Evolutionary conservation across 306 rosid genomes (phyloP), one percentile per base, ranked within the genome.

Genomic region (Canavalia gladiata): DNA sequence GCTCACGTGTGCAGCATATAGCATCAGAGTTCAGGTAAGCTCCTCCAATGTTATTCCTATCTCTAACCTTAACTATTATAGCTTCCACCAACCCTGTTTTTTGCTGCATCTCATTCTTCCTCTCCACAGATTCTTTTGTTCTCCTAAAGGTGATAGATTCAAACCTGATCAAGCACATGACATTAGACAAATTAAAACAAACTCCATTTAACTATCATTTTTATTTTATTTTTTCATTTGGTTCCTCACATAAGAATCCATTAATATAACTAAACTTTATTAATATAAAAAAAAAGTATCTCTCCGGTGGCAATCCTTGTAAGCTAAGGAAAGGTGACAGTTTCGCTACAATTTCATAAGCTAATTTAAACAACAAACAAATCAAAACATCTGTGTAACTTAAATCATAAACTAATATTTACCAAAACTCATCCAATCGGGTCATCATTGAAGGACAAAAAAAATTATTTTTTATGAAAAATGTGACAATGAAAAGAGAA

Each of bases 21-120:
- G 84, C 90, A 71, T 88, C 85, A 31, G 92, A 90, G 74, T 90
- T 91, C 86, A 91, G 77, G 68, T 84, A 90, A 68, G 90, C 85
- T 3, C 92, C 94, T 57, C 97, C 97, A 77, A 88, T 90, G 84
- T 84, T 85, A 52, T 75, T 87, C 87, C 90, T 82, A 75, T 91
- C 94, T 70, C 25, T 88, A 50, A 88, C 90, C 83, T 82, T 90
- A 18, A 90, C 83, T 71, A 88, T 80, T 55, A 90, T 87, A 74
- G 97, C 94, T 82, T 90, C 97, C 49, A 91, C 92, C 83, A 91
- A 85, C 67, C 93, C 92, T 63, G 92, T 89, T 68, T 84, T 88
- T 82, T 87, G 90, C 80, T 92, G 97, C 97, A 90, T 92, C 31
- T 78, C 84, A 78, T 89, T 88, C 77, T 87, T 85, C 87, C 64